Conservation (phyloP, 768 basidiomycete genomes). For the Russula griseocarnosa region DNA sequence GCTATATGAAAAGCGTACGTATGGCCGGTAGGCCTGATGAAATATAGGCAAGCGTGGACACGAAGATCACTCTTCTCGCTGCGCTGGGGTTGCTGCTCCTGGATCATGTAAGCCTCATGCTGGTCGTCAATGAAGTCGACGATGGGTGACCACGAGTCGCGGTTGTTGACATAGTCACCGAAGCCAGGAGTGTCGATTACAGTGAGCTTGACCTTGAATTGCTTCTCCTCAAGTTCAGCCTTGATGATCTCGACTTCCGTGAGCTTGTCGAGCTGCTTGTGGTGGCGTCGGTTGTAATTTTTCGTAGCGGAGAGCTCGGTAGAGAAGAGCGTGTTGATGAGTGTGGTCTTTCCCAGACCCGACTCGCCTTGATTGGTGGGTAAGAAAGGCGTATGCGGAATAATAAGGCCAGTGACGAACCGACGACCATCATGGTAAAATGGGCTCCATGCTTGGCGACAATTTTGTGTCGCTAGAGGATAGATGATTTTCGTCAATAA, state of each 20-base stretch:
- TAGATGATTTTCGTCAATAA: background rate
- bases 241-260: conserved; percentile 99
- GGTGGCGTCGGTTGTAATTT: conserved; percentile 83
- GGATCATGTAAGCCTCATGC: conserved; percentile 93
- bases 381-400: conserved; percentile 8
- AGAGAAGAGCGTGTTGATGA: conserved; percentile 98
- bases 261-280: conserved; percentile 97
- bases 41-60: conserved; percentile 96
- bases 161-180: conserved; percentile 99
- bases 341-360: conserved; percentile 93
- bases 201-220: conserved; percentile 98
- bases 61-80: conserved; percentile 91
- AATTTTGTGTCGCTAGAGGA: conserved; percentile 89
- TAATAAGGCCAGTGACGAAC: conserved; percentile 46
- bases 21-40: conserved; percentile 93
- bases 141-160: conserved; percentile 97
- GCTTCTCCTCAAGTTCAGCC: conserved; percentile 97
- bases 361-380: conserved; percentile 68
- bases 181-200: conserved; percentile 99
- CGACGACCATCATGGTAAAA: conserved; percentile 99
- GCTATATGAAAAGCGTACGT: conserved; percentile 59
- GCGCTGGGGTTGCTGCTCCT: conserved; percentile 98
- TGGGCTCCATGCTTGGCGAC: conserved; percentile 96
- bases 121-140: conserved; percentile 98
- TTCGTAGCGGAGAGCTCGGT: conserved; percentile 91